These are phyloP conservation scores for Trichoderma reesei DNA, from an alignment of 495 filamentous ascomycete genomes.

Conservation along the genomic window DNA sequence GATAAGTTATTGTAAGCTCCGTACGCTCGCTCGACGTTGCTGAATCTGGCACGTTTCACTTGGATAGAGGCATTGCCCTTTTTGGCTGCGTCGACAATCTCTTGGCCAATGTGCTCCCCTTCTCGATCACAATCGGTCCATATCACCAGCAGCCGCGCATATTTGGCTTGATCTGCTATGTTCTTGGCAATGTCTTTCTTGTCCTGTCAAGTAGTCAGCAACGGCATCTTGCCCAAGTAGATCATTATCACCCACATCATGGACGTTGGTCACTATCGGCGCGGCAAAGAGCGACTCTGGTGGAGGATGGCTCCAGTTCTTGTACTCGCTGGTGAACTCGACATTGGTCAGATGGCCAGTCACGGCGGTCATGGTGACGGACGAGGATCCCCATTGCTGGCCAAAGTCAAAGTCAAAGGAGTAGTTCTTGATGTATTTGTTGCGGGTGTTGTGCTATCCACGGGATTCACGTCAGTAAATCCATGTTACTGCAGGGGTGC, in stretches of 20 bases:
- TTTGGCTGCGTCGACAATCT: conserved; percentile 73
- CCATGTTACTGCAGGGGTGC: neutral
- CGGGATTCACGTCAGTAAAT: neutral
- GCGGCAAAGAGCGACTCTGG: conserved; percentile 78
- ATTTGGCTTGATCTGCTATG: conserved; percentile 66
- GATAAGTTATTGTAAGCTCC: conserved; percentile 16
- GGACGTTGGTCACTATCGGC: conserved; percentile 54
- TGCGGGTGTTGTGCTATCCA: conserved; percentile 42
- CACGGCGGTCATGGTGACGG: conserved; percentile 88
- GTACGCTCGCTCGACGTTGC: conserved; percentile 87
- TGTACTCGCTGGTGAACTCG: conserved; percentile 62
- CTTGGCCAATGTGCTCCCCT: conserved; percentile 92
- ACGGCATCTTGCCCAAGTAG: neutral
- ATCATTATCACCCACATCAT: conserved; percentile 39
- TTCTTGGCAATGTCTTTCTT: conserved; percentile 75
- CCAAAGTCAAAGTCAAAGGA: conserved; percentile 82
- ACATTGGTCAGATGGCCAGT: conserved; percentile 68
- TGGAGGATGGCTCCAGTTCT: conserved; percentile 68
- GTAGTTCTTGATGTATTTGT: conserved; percentile 87
- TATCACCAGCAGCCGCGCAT: conserved; percentile 67
- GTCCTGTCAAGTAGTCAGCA: conserved; percentile 41
- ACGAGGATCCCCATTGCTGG: conserved; percentile 65
- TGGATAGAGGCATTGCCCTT: conserved; percentile 63
- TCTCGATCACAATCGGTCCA: conserved; percentile 99
- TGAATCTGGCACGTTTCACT: conserved; percentile 82